Percentiles rank a stretch among this genome's conserved stretches.
Evolutionary conservation across 441 rosid genomes (phyloP).

Genomic region (Bocquillonia castaneifolia): DNA sequence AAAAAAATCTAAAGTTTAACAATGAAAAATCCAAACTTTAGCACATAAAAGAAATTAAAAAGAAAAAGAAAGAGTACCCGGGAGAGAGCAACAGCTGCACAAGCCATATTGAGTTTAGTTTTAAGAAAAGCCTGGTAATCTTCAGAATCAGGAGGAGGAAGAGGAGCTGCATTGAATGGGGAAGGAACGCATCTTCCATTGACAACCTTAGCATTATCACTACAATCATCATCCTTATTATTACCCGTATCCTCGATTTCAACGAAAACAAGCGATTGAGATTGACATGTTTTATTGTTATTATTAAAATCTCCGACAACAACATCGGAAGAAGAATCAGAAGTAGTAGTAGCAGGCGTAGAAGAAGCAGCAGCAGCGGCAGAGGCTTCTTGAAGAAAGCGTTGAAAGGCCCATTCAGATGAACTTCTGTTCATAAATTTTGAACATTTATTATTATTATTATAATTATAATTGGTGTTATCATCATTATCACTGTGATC

Average conservation of each 20-base stretch:
- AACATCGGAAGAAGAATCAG: conserved; percentile 25
- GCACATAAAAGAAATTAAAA: background rate
- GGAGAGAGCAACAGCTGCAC: conserved; percentile 63
- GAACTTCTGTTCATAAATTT: conserved; percentile 51
- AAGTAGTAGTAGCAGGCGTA: conserved; percentile 18
- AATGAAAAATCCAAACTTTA: background rate
- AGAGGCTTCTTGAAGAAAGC: conserved; percentile 53
- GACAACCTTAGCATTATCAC: background rate
- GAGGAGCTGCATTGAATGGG: conserved; percentile 20
- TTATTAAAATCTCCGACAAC: conserved; percentile 14
- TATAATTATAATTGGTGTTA: no score
- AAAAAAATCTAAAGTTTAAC: background rate
- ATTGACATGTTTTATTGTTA: background rate
- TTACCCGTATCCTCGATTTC: conserved; percentile 24
- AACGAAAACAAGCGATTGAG: conserved; percentile 33
- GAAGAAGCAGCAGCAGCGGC: conserved; percentile 18
- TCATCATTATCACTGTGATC: no score
- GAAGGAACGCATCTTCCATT: conserved; percentile 7
- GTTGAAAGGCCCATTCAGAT: conserved; percentile 71
- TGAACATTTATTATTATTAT: conserved; percentile 19
- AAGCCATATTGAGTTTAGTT: conserved; percentile 58
- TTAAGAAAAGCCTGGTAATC: conserved; percentile 55
- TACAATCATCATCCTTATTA: conserved; percentile 7
- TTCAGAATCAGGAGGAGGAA: conserved; percentile 33
- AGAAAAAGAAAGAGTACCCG: conserved; percentile 35